A percentile compares a stretch with the other conserved stretches of the same genome.
These are phyloP conservation scores for Arthrinium phaeospermum DNA, from an alignment of 2,329 filamentous ascomycete species.

Conservation along the genomic window DNA sequence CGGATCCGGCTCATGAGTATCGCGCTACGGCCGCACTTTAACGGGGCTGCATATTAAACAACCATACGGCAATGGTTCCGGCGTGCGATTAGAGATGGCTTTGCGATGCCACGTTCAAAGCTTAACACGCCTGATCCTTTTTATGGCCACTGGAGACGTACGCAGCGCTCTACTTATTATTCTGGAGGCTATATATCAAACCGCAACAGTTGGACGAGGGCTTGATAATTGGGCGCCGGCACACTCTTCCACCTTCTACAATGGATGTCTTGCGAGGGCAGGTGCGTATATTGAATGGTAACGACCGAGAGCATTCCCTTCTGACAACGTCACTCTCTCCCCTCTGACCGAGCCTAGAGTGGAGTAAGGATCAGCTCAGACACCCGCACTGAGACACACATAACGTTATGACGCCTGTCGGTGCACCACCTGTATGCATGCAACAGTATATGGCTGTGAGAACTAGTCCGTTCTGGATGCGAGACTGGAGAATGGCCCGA, in stretches of 20 bases:
- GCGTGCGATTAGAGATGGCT: neutral
- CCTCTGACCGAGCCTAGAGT: neutral
- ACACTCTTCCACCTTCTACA: neutral
- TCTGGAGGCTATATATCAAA: neutral
- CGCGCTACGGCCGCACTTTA: neutral
- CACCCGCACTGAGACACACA: neutral
- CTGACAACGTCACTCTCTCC: constrained; percentile 5
- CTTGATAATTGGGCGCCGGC: neutral
- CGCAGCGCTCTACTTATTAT: neutral
- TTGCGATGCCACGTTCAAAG: neutral
- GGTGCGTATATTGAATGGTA: neutral
- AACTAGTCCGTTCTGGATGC: constrained; percentile 2
- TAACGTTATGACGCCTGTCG: neutral
- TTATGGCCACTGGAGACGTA: neutral
- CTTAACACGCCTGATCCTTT: neutral
- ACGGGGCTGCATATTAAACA: constrained; percentile 11
- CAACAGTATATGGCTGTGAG: neutral
- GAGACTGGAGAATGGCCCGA: constrained; percentile 8
- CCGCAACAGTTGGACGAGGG: neutral
- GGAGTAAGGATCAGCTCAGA: neutral
- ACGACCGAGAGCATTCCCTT: neutral
- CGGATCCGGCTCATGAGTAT: neutral
- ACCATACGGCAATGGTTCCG: constrained; percentile 9
- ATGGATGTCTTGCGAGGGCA: neutral
- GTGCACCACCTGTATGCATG: neutral